These are phyloP conservation scores for Candida tibetensis DNA, from an alignment of 805 yeast genomes.

Conservation along the genomic window DNA sequence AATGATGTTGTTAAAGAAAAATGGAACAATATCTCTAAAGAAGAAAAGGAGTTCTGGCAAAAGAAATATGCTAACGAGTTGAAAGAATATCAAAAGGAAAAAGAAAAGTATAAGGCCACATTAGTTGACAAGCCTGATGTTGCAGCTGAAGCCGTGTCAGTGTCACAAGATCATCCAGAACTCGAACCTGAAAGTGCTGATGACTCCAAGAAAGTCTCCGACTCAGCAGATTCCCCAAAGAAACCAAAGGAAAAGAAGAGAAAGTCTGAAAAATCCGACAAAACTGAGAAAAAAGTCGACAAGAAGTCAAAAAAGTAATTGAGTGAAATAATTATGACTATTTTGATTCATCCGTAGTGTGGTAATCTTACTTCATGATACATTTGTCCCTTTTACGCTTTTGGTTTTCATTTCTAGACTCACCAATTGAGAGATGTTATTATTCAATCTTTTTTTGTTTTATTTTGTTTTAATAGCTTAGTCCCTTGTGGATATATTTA, in stretches of 20 bases:
- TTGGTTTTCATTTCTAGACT: too few species aligned
- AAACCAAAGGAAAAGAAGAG: constrained; percentile 16
- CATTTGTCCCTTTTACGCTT: too few species aligned
- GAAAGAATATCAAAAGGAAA: constrained; percentile 29
- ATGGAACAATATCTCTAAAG: constrained; percentile 69
- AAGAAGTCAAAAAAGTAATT: constrained; percentile 15
- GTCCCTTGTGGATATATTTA: neutral
- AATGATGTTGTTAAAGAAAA: constrained; percentile 73
- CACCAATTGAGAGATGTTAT: too few species aligned
- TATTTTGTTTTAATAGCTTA: neutral
- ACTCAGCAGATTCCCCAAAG: neutral
- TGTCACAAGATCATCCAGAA: constrained; percentile 4
- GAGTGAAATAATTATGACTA: too few species aligned
- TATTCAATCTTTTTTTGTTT: neutral
- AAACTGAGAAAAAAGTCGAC: constrained; percentile 14
- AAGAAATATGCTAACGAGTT: constrained; percentile 50
- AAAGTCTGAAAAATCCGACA: constrained; percentile 13
- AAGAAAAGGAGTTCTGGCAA: constrained; percentile 70
- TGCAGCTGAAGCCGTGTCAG: constrained; percentile 11
- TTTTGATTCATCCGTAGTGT: too few species aligned
- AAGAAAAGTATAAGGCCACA: constrained; percentile 34
- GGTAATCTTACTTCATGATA: too few species aligned
- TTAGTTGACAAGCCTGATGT: constrained; percentile 17
- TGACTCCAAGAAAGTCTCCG: neutral
- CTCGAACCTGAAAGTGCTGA: constrained; percentile 1